Percentiles rank a stretch among this genome's conserved stretches.
These are phyloP conservation scores for Phlyctochytrium planicorne DNA, from an alignment of 192 early-diverging fungal genomes.

Conservation along the genomic window DNA sequence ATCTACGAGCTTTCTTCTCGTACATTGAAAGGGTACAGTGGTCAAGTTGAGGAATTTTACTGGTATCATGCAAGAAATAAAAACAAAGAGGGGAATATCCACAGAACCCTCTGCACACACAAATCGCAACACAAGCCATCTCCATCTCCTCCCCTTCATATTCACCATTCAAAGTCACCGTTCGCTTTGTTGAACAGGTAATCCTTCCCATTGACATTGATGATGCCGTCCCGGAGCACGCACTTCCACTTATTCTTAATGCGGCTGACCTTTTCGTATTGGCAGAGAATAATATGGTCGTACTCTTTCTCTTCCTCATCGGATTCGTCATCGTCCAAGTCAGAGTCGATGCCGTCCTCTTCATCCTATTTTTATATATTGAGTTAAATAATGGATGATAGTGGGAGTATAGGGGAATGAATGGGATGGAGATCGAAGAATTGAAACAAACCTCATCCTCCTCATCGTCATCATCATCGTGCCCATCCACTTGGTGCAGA, in stretches of 20 bases:
- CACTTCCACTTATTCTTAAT: slow-evolving; percentile 99
- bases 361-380: slow-evolving; percentile 17
- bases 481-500: slow-evolving; percentile 39
- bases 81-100: too few species aligned
- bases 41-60: too few species aligned
- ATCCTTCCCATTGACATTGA: slow-evolving; percentile 91
- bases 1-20: too few species aligned
- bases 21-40: too few species aligned
- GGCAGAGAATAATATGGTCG: slow-evolving; percentile 44
- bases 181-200: slow-evolving; percentile 91
- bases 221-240: slow-evolving; percentile 93
- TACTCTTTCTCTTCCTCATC: slow-evolving; percentile 34
- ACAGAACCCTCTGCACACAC: too few species aligned
- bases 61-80: too few species aligned
- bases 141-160: neutral
- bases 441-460: slow-evolving; percentile 41
- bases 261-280: slow-evolving; percentile 70
- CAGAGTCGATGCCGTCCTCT: slow-evolving; percentile 52
- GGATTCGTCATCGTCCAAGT: slow-evolving; percentile 51
- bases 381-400: neutral
- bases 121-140: neutral
- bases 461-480: slow-evolving; percentile 43
- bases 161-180: slow-evolving; percentile 96
- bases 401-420: too few species aligned
- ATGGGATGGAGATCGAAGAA: too few species aligned